Conservation (phyloP, 129 eudicot species). For the Saussurea involucrata region DNA sequence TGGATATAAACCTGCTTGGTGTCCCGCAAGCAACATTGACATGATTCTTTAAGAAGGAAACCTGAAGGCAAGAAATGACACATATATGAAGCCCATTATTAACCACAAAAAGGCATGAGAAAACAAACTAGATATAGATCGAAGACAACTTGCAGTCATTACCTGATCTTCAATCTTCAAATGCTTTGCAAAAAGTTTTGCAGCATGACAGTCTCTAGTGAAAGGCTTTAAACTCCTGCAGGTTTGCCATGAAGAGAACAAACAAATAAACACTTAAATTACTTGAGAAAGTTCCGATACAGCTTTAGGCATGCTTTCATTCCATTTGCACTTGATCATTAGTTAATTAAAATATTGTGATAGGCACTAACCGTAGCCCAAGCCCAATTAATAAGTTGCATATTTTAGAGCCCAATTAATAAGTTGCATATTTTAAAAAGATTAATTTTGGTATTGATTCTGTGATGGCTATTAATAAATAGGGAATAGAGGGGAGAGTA, state of each 20-base stretch:
- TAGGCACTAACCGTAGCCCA: too few relatives aligned
- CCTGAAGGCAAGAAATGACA: conserved; percentile 38
- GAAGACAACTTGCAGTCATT: not conserved
- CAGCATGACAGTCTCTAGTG: conserved; percentile 74
- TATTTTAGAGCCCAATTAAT: too few relatives aligned
- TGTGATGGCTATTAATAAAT: too few relatives aligned
- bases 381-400: too few relatives aligned
- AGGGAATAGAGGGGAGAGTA: too few relatives aligned
- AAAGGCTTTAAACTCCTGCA: conserved; percentile 80
- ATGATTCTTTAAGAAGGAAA: conserved; percentile 59
- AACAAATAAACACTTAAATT: not conserved
- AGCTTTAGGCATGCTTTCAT: not conserved
- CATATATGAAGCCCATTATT: not conserved
- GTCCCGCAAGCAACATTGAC: conserved; percentile 89
- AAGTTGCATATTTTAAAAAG: too few relatives aligned
- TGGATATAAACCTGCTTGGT: conserved; percentile 68
- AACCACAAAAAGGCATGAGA: not conserved
- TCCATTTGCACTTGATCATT: not conserved
- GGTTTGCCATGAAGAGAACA: conserved; percentile 9
- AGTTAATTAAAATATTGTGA: too few relatives aligned
- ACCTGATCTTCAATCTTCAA: conserved; percentile 98
- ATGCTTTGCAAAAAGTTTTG: conserved; percentile 92
- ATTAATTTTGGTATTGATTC: too few relatives aligned
- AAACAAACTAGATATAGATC: not conserved
- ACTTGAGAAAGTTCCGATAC: not conserved